These are phyloP conservation scores for Neofusicoccum sp. DNA, from an alignment of 2,329 filamentous ascomycete species.

Conservation along the genomic window DNA sequence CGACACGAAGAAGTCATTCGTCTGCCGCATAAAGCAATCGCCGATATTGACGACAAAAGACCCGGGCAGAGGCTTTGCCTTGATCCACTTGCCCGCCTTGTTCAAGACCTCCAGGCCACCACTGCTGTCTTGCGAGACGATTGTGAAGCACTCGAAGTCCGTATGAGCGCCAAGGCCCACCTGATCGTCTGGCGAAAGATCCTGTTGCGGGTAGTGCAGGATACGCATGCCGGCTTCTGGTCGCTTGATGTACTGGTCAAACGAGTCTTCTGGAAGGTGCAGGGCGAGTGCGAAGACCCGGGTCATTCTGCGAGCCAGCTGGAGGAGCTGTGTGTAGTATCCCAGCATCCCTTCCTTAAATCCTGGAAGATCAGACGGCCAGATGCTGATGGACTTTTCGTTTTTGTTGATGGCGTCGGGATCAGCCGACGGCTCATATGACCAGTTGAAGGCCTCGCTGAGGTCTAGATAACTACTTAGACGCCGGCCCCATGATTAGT, in stretches of 20 bases:
- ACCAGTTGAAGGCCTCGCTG: slow-evolving; percentile 30
- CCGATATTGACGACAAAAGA: slow-evolving; percentile 45
- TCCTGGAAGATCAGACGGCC: slow-evolving; percentile 31
- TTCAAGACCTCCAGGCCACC: slow-evolving; percentile 41
- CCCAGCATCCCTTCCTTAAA: slow-evolving; percentile 38
- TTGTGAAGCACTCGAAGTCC: slow-evolving; percentile 45
- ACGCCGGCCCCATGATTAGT: neutral
- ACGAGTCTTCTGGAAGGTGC: slow-evolving; percentile 38
- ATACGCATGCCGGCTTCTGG: slow-evolving; percentile 44
- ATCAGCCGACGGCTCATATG: slow-evolving; percentile 24
- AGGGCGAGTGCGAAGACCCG: slow-evolving; percentile 41
- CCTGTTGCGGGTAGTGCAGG: slow-evolving; percentile 42
- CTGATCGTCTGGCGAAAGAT: slow-evolving; percentile 28
- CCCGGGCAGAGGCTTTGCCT: slow-evolving; percentile 34
- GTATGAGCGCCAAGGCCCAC: slow-evolving; percentile 44
- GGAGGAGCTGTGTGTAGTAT: slow-evolving; percentile 38
- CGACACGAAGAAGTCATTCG: slow-evolving; percentile 39
- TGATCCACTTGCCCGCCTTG: slow-evolving; percentile 42
- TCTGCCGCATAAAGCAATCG: slow-evolving; percentile 42
- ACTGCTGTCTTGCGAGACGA: slow-evolving; percentile 31
- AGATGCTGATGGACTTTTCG: slow-evolving; percentile 28
- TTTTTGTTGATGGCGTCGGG: slow-evolving; percentile 19
- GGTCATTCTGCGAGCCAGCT: slow-evolving; percentile 38
- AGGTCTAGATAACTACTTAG: slow-evolving; percentile 22
- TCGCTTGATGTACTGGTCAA: slow-evolving; percentile 39